Base-by-base conservation (phyloP, 176 grass and related monocot genomes). In the Carex scoparia region DNA sequence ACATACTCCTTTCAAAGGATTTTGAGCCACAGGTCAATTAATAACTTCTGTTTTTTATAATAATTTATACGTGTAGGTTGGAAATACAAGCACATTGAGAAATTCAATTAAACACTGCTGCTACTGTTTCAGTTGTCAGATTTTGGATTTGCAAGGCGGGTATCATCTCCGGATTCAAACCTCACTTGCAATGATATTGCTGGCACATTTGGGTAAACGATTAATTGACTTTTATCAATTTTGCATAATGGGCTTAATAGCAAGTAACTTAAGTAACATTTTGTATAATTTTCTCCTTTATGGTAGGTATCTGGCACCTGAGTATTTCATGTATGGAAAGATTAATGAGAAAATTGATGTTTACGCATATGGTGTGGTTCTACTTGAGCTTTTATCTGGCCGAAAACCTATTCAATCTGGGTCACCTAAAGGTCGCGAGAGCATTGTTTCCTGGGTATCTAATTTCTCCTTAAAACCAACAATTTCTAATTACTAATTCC, bases 291-390 rank as follows among this genome's bases (percentile, higher is more conserved):
- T 85, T 64, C 54, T 79, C 69, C 66, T 62, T 19, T 86, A 53
- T 66, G 80, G 71, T 89, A 99, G 97, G 79, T 99, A 99, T 88
- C 73, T 99, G 78, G 97, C 97, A 61, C 93, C 97, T 1, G 97
- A 99, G 73, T 96, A 91, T 86, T 96, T 99, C 85, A 94, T 90
- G 0, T 88, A 94, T 1, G 97, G 97, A 77, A 91, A 87, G 85
- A 91, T 99, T 35, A 92, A 94, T 40, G 86, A 99, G 86, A 99
- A 99, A 84, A 92, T 94, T 32, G 97, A 99, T 87, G 89, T 99
- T 27, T 99, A 99, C 6, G 97, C 97, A 35, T 99, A 91, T 83
- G 97, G 97, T 31, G 91, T 96, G 7, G 93, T 99, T 33, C 75
- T 96, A 10, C 90, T 99, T 11, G 97, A 99, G 88, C 92, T 99